Conservation (phyloP, 2,329 filamentous ascomycete species). For the Sclerotinia spermophila region DNA sequence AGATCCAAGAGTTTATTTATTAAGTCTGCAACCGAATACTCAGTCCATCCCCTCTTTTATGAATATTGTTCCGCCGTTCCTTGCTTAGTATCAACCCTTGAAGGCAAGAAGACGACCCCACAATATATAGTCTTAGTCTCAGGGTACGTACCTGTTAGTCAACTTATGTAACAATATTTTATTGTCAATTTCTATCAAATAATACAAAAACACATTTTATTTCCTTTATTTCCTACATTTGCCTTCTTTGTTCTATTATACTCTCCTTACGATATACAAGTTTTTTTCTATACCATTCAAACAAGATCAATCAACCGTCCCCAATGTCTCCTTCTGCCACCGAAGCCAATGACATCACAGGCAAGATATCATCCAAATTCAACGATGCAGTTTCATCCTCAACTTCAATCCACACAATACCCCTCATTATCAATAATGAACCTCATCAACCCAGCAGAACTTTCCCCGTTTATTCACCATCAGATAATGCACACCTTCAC, state of each 20-base stretch:
- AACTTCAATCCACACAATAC: constrained; percentile 33
- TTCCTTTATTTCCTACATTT: background rate
- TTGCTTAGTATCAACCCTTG: background rate
- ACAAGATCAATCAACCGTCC: background rate
- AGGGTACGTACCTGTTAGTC: too few relatives aligned
- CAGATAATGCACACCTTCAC: constrained; percentile 50
- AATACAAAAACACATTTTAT: background rate
- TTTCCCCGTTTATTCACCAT: constrained; percentile 56
- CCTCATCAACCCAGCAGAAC: constrained; percentile 46
- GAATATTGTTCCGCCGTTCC: background rate
- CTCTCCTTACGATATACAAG: background rate
- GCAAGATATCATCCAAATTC: background rate
- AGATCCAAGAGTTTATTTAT: background rate
- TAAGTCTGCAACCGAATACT: background rate
- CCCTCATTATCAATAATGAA: constrained; percentile 44
- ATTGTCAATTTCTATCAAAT: background rate
- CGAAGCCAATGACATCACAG: background rate
- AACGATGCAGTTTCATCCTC: background rate
- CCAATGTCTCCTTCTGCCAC: constrained; percentile 2
- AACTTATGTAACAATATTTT: too few relatives aligned
- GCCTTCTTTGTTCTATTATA: background rate
- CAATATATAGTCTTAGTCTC: background rate
- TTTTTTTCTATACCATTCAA: background rate
- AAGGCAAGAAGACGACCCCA: background rate
- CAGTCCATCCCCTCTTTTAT: background rate